Percentiles rank a stretch among this genome's conserved stretches.
These are phyloP conservation scores for Aspergillus diversus DNA, from an alignment of 495 filamentous ascomycete species.

Conservation along the genomic window DNA sequence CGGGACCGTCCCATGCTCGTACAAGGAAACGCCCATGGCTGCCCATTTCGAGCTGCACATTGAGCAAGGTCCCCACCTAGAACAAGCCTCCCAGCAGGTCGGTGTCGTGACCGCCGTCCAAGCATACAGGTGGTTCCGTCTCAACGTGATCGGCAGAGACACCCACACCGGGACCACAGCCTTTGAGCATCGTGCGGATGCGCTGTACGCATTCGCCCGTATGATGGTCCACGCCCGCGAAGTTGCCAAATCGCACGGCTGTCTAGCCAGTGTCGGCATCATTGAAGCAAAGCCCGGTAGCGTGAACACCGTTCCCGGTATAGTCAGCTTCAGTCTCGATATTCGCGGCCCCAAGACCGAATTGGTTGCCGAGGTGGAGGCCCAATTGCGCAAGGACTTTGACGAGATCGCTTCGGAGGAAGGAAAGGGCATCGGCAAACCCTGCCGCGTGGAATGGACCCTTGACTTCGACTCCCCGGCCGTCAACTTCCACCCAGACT, in stretches of 20 bases:
- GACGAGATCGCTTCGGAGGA: conserved; percentile 58
- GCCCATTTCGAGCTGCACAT: conserved; percentile 87
- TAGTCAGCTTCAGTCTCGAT: conserved; percentile 72
- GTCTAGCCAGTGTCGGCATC: conserved; percentile 73
- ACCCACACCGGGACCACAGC: conserved; percentile 79
- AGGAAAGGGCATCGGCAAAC: conserved; percentile 52
- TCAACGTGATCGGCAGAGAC: conserved; percentile 67
- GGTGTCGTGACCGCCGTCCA: conserved; percentile 72
- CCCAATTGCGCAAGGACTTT: conserved; percentile 59
- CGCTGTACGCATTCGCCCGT: conserved; percentile 66
- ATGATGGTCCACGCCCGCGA: conserved; percentile 70
- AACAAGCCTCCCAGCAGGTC: conserved; percentile 61
- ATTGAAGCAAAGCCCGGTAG: conserved; percentile 66
- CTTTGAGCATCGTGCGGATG: conserved; percentile 61
- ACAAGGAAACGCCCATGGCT: conserved; percentile 68
- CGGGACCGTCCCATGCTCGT: conserved; percentile 58
- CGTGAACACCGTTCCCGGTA: conserved; percentile 76
- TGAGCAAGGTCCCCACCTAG: conserved; percentile 76
- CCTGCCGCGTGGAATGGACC: conserved; percentile 60
- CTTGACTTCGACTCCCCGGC: conserved; percentile 67
- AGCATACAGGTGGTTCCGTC: conserved; percentile 70
- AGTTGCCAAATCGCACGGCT: conserved; percentile 56
- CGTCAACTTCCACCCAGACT: conserved; percentile 69
- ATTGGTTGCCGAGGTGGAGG: conserved; percentile 59
- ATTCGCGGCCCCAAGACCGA: conserved; percentile 65